Conservation (phyloP, 2,329 filamentous ascomycete genomes). For the Phialemonium atrogriseum region DNA sequence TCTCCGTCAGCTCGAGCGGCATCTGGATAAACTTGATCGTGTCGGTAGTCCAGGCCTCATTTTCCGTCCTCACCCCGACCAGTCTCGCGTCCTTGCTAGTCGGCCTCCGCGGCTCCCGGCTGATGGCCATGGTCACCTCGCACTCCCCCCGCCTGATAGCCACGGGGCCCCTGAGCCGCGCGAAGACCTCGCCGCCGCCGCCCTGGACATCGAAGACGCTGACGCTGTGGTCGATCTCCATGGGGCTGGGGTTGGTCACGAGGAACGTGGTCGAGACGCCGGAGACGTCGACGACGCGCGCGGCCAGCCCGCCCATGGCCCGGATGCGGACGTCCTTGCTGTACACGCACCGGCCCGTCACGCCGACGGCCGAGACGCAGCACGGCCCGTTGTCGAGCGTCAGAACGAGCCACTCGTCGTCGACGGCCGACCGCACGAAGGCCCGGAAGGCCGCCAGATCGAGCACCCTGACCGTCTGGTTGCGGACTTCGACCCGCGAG, state of each 20-base stretch:
- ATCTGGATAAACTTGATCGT: constrained; percentile 10
- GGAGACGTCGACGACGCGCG: constrained; percentile 13
- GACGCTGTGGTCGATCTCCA: constrained; percentile 22
- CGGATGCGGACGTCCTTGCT: constrained; percentile 18
- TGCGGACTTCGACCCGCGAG: constrained; percentile 15
- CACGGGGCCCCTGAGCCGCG: constrained; percentile 19
- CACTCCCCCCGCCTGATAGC: constrained; percentile 18
- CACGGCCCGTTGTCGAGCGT: constrained; percentile 20
- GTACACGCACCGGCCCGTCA: constrained; percentile 16
- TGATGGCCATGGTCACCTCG: constrained; percentile 17
- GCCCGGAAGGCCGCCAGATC: constrained; percentile 19
- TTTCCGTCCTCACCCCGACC: constrained; percentile 9
- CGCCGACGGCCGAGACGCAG: constrained; percentile 16
- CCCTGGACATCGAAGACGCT: constrained; percentile 23
- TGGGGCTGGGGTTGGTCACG: constrained; percentile 20
- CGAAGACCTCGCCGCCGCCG: constrained; percentile 15
- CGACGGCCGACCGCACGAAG: constrained; percentile 22
- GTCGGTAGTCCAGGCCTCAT: constrained; percentile 11
- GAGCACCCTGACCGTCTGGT: constrained; percentile 19
- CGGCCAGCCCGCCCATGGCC: constrained; percentile 17
- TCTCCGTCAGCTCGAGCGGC: constrained; percentile 6
- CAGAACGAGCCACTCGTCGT: constrained; percentile 18
- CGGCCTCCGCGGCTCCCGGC: constrained; percentile 6
- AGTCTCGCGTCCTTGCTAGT: constrained; percentile 4
- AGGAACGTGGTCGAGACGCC: constrained; percentile 14